A percentile compares a stretch with the other conserved stretches of the same genome.
phyloP scores from a whole-genome alignment of 192 early-diverging fungal genomes.

The Physocladia obscura region DNA sequence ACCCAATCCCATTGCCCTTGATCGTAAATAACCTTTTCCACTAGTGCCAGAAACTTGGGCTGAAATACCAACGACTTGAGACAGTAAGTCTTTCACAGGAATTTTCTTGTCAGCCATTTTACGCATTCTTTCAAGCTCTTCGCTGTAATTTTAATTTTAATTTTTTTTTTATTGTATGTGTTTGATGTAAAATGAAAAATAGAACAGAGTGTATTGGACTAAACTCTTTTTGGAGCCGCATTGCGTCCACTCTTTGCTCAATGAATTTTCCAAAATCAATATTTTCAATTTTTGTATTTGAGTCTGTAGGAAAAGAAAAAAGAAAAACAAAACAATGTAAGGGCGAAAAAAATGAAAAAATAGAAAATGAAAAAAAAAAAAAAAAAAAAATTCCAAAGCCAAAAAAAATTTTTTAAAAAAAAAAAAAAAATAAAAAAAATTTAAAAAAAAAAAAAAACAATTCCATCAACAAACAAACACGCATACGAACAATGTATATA shows the following conservation, averaged over 20 bases:
- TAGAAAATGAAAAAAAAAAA: not conserved
- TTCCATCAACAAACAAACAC: too few species aligned
- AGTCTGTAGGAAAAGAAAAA: too few species aligned
- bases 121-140: conserved; percentile 24
- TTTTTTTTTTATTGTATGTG: too few species aligned
- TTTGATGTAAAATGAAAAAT: not conserved
- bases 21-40: conserved; percentile 10
- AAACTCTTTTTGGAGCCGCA: conserved; percentile 52
- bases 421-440: too few species aligned
- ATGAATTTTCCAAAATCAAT: conserved; percentile 35
- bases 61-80: not conserved
- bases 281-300: not conserved
- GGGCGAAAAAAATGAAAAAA: not conserved
- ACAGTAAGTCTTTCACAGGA: conserved; percentile 15
- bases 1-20: conserved; percentile 23
- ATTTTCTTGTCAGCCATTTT: conserved; percentile 14
- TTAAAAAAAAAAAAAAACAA: too few species aligned
- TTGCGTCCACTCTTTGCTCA: conserved; percentile 40
- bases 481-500: not conserved
- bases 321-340: conserved; percentile 16
- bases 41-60: not conserved
- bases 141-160: conserved; percentile 8
- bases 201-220: not conserved
- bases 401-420: not conserved
- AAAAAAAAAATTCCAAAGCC: not conserved